A percentile compares a stretch with the other conserved stretches of the same genome.
Conservation (phyloP, 2,329 filamentous ascomycete genomes). For the Dactylellina drechsleri region DNA sequence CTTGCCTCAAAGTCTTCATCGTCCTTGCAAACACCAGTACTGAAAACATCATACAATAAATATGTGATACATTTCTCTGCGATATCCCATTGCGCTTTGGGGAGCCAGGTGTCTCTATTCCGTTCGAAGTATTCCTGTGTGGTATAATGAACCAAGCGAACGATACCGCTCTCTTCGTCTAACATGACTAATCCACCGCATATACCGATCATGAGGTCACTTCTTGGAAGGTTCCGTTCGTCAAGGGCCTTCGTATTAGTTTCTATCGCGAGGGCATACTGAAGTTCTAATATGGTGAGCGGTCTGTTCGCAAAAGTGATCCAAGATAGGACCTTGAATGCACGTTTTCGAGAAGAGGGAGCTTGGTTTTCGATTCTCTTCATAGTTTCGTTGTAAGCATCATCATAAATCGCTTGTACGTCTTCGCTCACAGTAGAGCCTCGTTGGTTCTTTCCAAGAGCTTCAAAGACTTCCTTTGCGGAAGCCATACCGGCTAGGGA, state of each 20-base stretch:
- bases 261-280: neutral
- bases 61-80: conserved; percentile 10
- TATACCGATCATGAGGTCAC: neutral
- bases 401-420: neutral
- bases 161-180: neutral
- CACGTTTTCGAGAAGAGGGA: neutral
- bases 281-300: neutral
- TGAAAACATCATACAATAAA: conserved; percentile 25
- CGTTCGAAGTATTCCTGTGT: neutral
- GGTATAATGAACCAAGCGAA: neutral
- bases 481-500: neutral
- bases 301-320: neutral
- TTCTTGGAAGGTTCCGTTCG: neutral
- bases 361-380: neutral
- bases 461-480: neutral
- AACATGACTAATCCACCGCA: neutral
- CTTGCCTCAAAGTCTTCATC: too few species aligned
- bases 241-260: neutral
- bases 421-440: neutral
- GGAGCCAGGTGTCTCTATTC: neutral
- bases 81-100: neutral
- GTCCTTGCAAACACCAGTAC: neutral
- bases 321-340: neutral
- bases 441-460: neutral
- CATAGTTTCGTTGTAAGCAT: neutral